Evolutionary conservation across 495 filamentous ascomycete species (phyloP).

Genomic region (Neurospora intermedia): DNA sequence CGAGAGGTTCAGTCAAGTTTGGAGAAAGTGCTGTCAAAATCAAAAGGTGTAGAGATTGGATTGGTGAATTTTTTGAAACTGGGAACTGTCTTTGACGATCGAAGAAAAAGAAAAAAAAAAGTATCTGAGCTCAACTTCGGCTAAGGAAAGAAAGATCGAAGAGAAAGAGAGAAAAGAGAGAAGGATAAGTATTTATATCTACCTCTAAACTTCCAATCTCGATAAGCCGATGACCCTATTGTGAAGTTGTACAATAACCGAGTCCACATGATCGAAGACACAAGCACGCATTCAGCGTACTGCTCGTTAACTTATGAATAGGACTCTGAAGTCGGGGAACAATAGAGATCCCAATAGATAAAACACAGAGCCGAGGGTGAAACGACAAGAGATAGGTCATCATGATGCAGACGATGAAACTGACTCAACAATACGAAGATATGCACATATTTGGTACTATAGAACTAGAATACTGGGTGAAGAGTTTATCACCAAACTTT

Average conservation of each 20-base stretch:
- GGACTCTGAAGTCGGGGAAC: background rate
- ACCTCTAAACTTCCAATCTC: background rate
- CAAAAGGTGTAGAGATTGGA: background rate
- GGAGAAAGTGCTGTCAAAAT: background rate
- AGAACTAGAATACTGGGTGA: background rate
- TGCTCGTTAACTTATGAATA: background rate
- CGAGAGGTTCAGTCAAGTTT: background rate
- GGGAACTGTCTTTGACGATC: background rate
- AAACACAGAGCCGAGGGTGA: background rate
- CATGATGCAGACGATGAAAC: background rate
- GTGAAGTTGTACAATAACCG: background rate
- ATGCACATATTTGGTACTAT: background rate
- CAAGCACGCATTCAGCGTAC: background rate
- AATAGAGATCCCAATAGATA: background rate
- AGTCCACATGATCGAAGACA: background rate
- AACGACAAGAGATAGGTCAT: background rate
- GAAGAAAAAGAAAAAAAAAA: background rate
- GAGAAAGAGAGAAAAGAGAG: background rate
- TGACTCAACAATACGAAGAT: background rate
- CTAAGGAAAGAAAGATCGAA: background rate
- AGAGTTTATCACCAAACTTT: background rate
- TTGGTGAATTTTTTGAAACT: background rate
- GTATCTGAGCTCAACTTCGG: background rate
- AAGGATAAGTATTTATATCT: background rate
- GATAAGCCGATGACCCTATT: background rate